Percentiles rank a stretch among this genome's conserved stretches.
Evolutionary conservation across 352 stramenopile species (phyloP).

Genomic region (Plasmopara halstedii): DNA sequence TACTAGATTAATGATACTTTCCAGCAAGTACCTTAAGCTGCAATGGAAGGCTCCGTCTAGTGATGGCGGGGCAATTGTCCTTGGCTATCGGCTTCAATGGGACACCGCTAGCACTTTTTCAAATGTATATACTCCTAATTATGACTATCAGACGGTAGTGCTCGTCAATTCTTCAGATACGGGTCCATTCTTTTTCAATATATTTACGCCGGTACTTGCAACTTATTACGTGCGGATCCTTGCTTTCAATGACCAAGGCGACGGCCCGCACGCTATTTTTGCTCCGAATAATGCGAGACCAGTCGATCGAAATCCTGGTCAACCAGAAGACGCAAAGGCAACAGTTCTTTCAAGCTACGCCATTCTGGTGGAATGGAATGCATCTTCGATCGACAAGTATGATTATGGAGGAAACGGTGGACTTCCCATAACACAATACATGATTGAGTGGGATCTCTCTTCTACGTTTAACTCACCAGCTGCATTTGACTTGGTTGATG

Average conservation of each 20-base stretch:
- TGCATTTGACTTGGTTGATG: conserved; percentile 51
- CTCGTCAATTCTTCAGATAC: conserved; percentile 14
- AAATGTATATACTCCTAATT: conserved; percentile 1
- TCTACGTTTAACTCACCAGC: conserved; percentile 86
- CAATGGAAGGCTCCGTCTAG: conserved; percentile 52
- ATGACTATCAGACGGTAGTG: not conserved
- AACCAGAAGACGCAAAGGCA: conserved; percentile 45
- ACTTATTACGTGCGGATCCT: conserved; percentile 87
- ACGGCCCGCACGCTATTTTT: conserved; percentile 36
- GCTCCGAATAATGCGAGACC: conserved; percentile 47
- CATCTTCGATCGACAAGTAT: conserved; percentile 70
- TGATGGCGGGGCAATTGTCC: conserved; percentile 68
- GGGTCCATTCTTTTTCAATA: conserved; percentile 88
- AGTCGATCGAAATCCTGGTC: conserved; percentile 68
- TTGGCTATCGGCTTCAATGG: conserved; percentile 91
- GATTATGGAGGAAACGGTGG: conserved; percentile 90
- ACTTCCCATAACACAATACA: conserved; percentile 90
- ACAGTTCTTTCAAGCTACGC: conserved; percentile 84
- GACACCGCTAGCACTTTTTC: conserved; percentile 34
- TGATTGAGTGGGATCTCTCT: conserved; percentile 93
- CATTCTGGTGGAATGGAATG: conserved; percentile 88
- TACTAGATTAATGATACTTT: conserved; percentile 50
- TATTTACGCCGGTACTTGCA: conserved; percentile 50
- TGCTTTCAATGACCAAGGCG: conserved; percentile 88
- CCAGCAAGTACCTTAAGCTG: conserved; percentile 68